Evolutionary conservation across 352 stramenopile genomes (phyloP), one percentile per base, ranked within the genome.

Genomic region (Pythium folliculosum): DNA sequence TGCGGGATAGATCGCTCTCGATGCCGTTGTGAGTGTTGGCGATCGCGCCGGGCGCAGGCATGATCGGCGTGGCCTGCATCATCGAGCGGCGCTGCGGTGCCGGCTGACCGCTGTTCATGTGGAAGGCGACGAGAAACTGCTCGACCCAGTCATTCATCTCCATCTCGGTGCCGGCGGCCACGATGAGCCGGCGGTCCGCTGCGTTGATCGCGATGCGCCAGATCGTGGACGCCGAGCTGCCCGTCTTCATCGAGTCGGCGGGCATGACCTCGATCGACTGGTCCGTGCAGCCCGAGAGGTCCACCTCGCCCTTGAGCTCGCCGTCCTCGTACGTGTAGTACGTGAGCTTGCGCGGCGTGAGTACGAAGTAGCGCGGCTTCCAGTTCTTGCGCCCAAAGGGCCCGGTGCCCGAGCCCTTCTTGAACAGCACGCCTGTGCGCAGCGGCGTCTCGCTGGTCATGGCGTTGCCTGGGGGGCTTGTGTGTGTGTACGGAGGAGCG

Each of bases 131-230:
- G 21, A 56, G 48, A 21, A 86, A 48, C 64, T 75, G 68, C 45
- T 80, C 70, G 52, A 77, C 73, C 77, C 77, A 85, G 59, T 69
- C 65, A 61, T 82, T 80, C 72, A 85, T 82, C 67, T 85, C 77
- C 27, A 71, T 35, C 55, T 85, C 77, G 17, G 70, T 78, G 37
- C 60, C 59, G 25, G 71, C 73, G 0, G 77, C 71, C 14, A 86
- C 47, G 21, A 86, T 54, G 37, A 83, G 45, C 0, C 77, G 70
- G 7, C 77, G 70, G 35, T 72, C 68, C 13, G 64, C 38, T 3
- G 68, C 70, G 44, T 81, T 82, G 47, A 86, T 68, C 1, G 70
- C 77, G 23, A 86, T 75, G 25, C 77, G 75, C 72, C 75, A 86
- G 62, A 83, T 86, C 59, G 75, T 80, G 17, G 76, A 80, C 30